phyloP scores from a whole-genome alignment of 768 basidiomycete species.

The Mycena pura region DNA sequence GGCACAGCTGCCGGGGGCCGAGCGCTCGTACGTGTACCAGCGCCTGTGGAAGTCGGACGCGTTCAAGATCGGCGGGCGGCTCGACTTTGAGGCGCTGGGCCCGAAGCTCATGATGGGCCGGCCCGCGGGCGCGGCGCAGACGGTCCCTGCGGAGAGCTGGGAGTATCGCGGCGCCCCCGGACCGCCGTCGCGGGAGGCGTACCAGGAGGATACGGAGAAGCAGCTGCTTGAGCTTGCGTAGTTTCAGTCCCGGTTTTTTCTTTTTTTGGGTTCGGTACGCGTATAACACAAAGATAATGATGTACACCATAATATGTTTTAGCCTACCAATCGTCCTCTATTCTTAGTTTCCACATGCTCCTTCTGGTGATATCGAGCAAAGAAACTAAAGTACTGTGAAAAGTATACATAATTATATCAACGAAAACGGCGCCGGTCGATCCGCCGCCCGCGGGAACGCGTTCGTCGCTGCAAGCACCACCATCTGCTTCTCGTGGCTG shows the following conservation, averaged over 20 bases:
- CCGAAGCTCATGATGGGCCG: slow-evolving; percentile 59
- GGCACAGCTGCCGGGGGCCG: slow-evolving; percentile 27
- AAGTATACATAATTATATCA: slow-evolving; percentile 31
- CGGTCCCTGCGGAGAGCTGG: slow-evolving; percentile 32
- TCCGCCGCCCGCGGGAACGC: slow-evolving; percentile 82
- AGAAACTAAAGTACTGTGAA: too few relatives aligned
- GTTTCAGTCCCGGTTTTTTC: background rate
- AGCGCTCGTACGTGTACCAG: slow-evolving; percentile 66
- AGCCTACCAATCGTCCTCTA: too few relatives aligned
- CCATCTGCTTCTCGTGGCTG: slow-evolving; percentile 93
- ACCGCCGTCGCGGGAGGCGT: slow-evolving; percentile 6
- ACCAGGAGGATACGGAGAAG: slow-evolving; percentile 11
- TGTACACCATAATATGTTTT: too few relatives aligned
- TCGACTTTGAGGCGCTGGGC: slow-evolving; percentile 61
- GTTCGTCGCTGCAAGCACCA: slow-evolving; percentile 82
- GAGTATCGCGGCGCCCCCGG: background rate
- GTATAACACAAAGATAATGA: slow-evolving; percentile 8
- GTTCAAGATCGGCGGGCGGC: slow-evolving; percentile 64
- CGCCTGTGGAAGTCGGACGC: slow-evolving; percentile 70
- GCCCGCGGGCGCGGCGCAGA: slow-evolving; percentile 45
- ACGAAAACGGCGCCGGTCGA: slow-evolving; percentile 58
- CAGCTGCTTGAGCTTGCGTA: background rate
- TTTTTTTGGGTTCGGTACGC: background rate
- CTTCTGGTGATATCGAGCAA: too few relatives aligned
- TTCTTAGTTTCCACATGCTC: too few relatives aligned